These are phyloP conservation scores for Hyaloscypha bicolor DNA, from an alignment of 495 filamentous ascomycete genomes.

Conservation along the genomic window DNA sequence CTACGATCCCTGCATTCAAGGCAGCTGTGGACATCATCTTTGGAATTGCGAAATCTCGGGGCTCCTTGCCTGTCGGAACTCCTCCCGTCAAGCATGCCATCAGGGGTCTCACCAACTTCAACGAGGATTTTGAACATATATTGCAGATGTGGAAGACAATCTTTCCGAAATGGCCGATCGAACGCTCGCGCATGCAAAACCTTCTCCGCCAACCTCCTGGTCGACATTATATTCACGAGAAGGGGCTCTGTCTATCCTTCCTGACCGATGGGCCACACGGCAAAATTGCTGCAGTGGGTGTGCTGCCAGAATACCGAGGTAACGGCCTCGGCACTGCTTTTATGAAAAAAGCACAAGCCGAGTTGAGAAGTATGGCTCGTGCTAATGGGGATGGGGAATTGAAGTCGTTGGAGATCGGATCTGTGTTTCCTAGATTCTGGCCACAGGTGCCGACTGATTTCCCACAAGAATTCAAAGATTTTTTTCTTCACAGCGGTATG, in stretches of 20 bases:
- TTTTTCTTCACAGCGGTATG: conserved; percentile 48
- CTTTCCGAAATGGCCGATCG: conserved; percentile 45
- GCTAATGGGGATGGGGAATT: conserved; percentile 32
- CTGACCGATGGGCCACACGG: conserved; percentile 31
- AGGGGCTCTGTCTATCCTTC: conserved; percentile 49
- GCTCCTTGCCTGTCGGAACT: conserved; percentile 41
- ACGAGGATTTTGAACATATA: conserved; percentile 39
- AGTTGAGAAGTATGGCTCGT: conserved; percentile 34
- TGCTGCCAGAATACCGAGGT: conserved; percentile 41
- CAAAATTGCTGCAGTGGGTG: conserved; percentile 39
- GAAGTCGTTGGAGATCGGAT: conserved; percentile 37
- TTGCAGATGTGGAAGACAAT: conserved; percentile 42
- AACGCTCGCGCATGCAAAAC: conserved; percentile 32
- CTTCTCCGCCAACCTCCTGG: conserved; percentile 36
- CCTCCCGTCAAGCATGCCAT: conserved; percentile 13
- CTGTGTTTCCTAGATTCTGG: conserved; percentile 52
- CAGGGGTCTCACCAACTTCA: conserved; percentile 28
- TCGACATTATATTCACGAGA: conserved; percentile 44
- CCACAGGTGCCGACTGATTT: conserved; percentile 49
- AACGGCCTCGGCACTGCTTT: conserved; percentile 49
- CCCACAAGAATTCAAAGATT: conserved; percentile 38
- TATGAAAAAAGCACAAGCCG: conserved; percentile 36
- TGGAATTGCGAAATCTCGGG: conserved; percentile 36
- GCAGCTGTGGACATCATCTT: conserved; percentile 48
- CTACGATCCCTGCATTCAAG: conserved; percentile 48